phyloP scores from a whole-genome alignment of 2,329 filamentous ascomycete species.

The Arthrocladium fulminans region DNA sequence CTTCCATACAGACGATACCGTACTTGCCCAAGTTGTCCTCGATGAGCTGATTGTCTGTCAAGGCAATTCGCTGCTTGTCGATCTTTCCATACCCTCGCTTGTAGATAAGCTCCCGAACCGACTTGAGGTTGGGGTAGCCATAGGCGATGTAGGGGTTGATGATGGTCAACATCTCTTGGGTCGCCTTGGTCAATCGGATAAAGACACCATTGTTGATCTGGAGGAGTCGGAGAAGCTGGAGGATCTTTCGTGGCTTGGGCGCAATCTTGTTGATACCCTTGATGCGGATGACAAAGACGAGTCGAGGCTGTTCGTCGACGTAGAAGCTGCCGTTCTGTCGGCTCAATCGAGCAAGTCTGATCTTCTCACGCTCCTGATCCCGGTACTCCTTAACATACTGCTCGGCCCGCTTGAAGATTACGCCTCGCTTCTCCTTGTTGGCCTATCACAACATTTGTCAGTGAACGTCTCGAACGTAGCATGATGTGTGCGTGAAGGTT shows the following conservation, averaged over 20 bases:
- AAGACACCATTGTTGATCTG: conserved; percentile 99
- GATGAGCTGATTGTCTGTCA: conserved; percentile 96
- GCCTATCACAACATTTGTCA: conserved; percentile 48
- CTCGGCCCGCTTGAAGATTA: conserved; percentile 99
- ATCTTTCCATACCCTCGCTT: conserved; percentile 99
- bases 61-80: conserved; percentile 91
- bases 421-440: conserved; percentile 96
- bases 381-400: conserved; percentile 99
- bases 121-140: conserved; percentile 99
- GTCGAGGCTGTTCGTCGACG: conserved; percentile 86
- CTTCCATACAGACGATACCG: conserved; percentile 98
- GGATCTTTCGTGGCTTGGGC: conserved; percentile 99
- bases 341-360: conserved; percentile 80
- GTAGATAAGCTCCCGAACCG: conserved; percentile 97
- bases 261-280: conserved; percentile 99
- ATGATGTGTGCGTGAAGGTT: neutral
- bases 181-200: conserved; percentile 95
- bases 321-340: conserved; percentile 91
- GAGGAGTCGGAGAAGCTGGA: conserved; percentile 97
- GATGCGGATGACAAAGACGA: conserved; percentile 97
- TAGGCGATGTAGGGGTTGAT: conserved; percentile 99
- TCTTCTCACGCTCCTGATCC: conserved; percentile 94
- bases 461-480: neutral
- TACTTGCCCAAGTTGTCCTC: conserved; percentile 96
- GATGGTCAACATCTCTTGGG: conserved; percentile 91